phyloP scores from a whole-genome alignment of 2,329 filamentous ascomycete genomes.

The Podosphaera fusca region DNA sequence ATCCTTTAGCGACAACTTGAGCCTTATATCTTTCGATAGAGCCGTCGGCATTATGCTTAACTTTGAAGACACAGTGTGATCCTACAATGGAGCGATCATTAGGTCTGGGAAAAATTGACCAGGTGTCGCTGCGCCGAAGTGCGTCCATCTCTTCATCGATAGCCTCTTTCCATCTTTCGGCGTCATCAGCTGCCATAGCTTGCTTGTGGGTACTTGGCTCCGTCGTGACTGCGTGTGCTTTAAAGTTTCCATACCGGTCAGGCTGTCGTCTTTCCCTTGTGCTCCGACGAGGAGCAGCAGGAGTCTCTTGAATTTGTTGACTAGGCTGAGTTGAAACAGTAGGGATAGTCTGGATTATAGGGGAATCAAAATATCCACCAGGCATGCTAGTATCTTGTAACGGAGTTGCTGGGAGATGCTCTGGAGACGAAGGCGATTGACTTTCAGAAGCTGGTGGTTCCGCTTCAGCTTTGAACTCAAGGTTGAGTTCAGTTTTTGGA shows the following conservation, averaged over 20 bases:
- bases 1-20: conserved; percentile 1
- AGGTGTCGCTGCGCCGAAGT: not conserved
- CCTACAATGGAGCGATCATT: not conserved
- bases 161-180: not conserved
- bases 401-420: not conserved
- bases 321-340: not conserved
- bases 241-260: not conserved
- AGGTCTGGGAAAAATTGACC: not conserved
- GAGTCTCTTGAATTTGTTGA: not conserved
- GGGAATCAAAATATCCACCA: not conserved
- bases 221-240: not conserved
- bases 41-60: not conserved
- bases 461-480: not conserved
- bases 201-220: not conserved
- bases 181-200: not conserved
- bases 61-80: not conserved
- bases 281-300: not conserved
- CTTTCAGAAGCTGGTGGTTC: not conserved
- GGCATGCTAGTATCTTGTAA: not conserved
- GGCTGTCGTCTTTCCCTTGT: not conserved
- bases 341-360: not conserved
- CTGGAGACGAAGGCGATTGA: not conserved
- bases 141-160: conserved; percentile 1
- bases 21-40: conserved; percentile 1
- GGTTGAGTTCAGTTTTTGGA: not conserved